phyloP scores from a whole-genome alignment of 2,329 filamentous ascomycete genomes.

The Nothophoma quercina region DNA sequence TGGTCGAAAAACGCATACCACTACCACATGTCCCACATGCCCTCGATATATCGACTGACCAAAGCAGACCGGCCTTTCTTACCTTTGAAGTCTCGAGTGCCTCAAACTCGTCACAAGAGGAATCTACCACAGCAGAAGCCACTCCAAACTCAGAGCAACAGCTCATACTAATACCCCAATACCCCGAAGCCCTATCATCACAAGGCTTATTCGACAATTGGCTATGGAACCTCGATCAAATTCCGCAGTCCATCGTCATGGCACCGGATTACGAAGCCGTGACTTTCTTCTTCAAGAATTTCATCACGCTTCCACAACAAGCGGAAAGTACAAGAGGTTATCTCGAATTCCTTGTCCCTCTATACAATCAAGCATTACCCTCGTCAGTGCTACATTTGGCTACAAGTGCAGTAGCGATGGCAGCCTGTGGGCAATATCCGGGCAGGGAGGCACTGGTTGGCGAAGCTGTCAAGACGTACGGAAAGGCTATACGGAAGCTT shows the following conservation, averaged over 20 bases:
- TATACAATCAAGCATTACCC: constrained; percentile 45
- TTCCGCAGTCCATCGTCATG: constrained; percentile 38
- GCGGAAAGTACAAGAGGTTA: constrained; percentile 49
- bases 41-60: too few relatives aligned
- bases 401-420: constrained; percentile 50
- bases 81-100: constrained; percentile 4
- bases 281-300: constrained; percentile 54
- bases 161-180: constrained; percentile 31
- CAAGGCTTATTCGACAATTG: constrained; percentile 37
- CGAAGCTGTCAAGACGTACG: constrained; percentile 47
- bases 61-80: constrained; percentile 1
- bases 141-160: constrained; percentile 21
- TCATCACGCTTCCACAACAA: constrained; percentile 49
- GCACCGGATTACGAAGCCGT: constrained; percentile 49
- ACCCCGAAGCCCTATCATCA: constrained; percentile 13
- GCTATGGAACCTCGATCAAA: constrained; percentile 40
- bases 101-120: background rate
- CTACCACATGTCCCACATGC: too few relatives aligned
- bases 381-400: constrained; percentile 51
- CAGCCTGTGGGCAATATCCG: constrained; percentile 50
- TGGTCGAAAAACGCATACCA: background rate
- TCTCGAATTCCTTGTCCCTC: constrained; percentile 48
- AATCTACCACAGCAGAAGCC: background rate
- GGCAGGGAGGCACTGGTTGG: constrained; percentile 42
- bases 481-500: constrained; percentile 48